Percentiles rank a stretch among this genome's conserved stretches.
Evolutionary conservation across 768 basidiomycete species (phyloP).

Genomic region (Dentipellis fragilis): DNA sequence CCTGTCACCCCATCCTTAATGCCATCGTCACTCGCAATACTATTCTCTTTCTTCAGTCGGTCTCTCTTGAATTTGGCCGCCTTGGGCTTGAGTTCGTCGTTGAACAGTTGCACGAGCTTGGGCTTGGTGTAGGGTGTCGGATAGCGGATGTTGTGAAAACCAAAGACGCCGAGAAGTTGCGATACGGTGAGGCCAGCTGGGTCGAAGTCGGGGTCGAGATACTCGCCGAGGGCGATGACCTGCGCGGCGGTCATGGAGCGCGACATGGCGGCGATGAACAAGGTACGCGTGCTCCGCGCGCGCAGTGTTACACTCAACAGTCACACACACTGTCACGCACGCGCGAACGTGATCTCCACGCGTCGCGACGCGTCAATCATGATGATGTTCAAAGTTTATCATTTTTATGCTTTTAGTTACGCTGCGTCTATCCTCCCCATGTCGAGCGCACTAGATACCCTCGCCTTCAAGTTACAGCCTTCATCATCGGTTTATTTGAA

Average conservation of each 20-base stretch:
- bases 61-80: conserved; percentile 51
- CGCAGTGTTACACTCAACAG: background rate
- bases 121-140: conserved; percentile 70
- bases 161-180: conserved; percentile 71
- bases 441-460: no score
- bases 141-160: conserved; percentile 66
- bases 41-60: conserved; percentile 53
- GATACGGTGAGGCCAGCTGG: conserved; percentile 64
- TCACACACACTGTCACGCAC: background rate
- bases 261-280: conserved; percentile 41
- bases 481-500: background rate
- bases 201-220: conserved; percentile 73
- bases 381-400: background rate
- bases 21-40: conserved; percentile 70
- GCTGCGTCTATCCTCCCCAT: no score
- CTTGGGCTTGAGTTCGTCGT: conserved; percentile 61
- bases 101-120: conserved; percentile 69
- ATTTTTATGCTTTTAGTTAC: background rate
- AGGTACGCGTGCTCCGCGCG: conserved; percentile 7
- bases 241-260: conserved; percentile 64
- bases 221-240: conserved; percentile 64
- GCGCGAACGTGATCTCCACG: background rate
- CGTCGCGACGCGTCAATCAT: conserved; percentile 3
- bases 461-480: no score
- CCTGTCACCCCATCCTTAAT: conserved; percentile 80